Evolutionary conservation across 768 basidiomycete genomes (phyloP), one percentile per base, ranked within the genome.

Genomic region (Russula sp.): DNA sequence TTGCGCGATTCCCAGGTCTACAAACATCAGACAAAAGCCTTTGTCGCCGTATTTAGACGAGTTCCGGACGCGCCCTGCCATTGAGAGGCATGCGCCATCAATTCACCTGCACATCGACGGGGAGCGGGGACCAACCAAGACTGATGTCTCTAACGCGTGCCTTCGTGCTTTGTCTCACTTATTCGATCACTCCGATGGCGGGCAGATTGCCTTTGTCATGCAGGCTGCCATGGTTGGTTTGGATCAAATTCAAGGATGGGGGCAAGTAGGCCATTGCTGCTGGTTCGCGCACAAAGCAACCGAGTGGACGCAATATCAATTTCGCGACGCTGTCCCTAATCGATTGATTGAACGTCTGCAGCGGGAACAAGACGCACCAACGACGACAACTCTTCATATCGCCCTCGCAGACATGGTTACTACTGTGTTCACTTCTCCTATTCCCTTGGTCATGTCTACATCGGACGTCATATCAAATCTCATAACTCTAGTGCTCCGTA

Each of bases 241-340:
- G 44, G 84, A 90, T 48, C 75, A 79, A 10, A 74, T 79, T 8
- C 71, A 78, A 32, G 81, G 82, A 22, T 97, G 94, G 94, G 70
- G 68, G 18, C 82, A 84, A 64, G 68, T 81, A 0, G 82, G 84
- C 7, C 85, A 92, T 68, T 95, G 87, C 70, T 82, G 85, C 59
- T 98, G 94, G 94, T 79, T 92, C 61, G 84, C 87, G 13, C 82
- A 85, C 62, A 86, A 83, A 69, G 79, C 83, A 6, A 85, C 85
- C n/a, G 87, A 91, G 69, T 95, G 91, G 89, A 83, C 90, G 6
- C 91, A 90, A 70, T 92, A 95, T 66, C 95, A 95, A 71, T 95
- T 95, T 73, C 88, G 95, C 31, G 96, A 91, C 70, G 88, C 88
- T 31, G 84, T 97, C 7, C 91, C 94, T 3, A 90, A 91, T 1